A percentile compares a stretch with the other conserved stretches of the same genome.
Conservation (phyloP, 345 rosid species). For the Eucalyptus fibrosa region DNA sequence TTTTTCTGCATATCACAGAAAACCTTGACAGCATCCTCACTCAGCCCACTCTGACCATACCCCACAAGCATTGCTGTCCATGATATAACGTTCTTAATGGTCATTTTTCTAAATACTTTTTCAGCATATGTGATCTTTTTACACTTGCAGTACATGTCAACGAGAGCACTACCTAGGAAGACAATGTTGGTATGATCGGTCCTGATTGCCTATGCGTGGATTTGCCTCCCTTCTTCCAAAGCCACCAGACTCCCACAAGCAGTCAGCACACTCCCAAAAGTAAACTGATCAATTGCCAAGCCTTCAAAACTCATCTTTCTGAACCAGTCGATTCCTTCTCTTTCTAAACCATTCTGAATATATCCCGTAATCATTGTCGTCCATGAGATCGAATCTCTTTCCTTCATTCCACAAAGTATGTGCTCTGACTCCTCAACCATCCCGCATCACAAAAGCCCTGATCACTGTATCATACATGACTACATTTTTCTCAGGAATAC, state of each 20-base stretch:
- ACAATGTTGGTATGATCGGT: constrained; percentile 42
- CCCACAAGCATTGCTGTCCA: constrained; percentile 96
- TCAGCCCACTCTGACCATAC: constrained; percentile 67
- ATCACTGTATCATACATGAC: constrained; percentile 68
- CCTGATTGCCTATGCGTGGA: constrained; percentile 54
- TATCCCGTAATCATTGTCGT: constrained; percentile 79
- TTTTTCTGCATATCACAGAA: constrained; percentile 61
- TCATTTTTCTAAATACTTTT: constrained; percentile 48
- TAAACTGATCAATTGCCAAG: constrained; percentile 63
- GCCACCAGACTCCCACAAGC: constrained; percentile 60
- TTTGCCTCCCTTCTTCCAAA: constrained; percentile 52
- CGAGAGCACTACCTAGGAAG: constrained; percentile 78
- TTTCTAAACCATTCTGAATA: constrained; percentile 42
- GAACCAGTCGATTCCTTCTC: constrained; percentile 44
- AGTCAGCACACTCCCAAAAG: constrained; percentile 74
- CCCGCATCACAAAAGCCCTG: constrained; percentile 51
- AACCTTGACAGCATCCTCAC: constrained; percentile 62
- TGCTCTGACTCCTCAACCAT: constrained; percentile 45
- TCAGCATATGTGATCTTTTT: constrained; percentile 41
- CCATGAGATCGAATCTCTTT: constrained; percentile 76
- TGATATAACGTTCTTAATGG: constrained; percentile 64
- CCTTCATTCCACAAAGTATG: constrained; percentile 46
- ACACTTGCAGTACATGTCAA: constrained; percentile 93
- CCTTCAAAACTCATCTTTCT: constrained; percentile 59
- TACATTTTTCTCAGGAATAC: constrained; percentile 31